Evolutionary conservation across 2,329 filamentous ascomycete species (phyloP), one percentile per base, ranked within the genome.

Genomic region (Sclerotiophoma versabilis): DNA sequence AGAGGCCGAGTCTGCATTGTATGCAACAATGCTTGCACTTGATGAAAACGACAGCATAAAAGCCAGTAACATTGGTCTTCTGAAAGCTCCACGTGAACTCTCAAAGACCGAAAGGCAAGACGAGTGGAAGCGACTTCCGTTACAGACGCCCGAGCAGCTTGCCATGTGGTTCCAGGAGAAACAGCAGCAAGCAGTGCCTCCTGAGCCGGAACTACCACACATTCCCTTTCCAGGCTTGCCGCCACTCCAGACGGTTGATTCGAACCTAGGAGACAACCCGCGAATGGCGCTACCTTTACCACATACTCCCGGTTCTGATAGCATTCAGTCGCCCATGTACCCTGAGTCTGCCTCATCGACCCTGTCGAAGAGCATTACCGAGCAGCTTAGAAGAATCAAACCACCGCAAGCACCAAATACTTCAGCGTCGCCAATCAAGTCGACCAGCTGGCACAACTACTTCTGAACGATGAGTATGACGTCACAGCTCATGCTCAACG

Each of bases 1-100:
- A 39, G 63, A 65, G n/a, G 69, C 66, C 3, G 66, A 70, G 49
- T 45, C 54, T 27, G 65, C 66, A 5, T 38, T 70, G 15, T 61
- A 59, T 36, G 49, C 57, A 20, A 39, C 60, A 9, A 56, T 70
- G 22, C 19, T 49, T 19, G 47, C 58, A 3, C 43, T 66, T 19
- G 42, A 60, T 4, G 36, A 58, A 3, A 48, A 52, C 5, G 44
- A 36, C 3, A 34, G 9, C 12, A 30, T 53, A 34, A 32, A 36
- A 26, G 36, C 47, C 19, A 32, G 39, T 19, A 38, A 51, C 1
- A 22, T 37, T 8, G 25, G 23, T n/a, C 17, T 54, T 3, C 12
- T 46, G 2, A 54, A 43, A 6, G 17, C 49, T 36, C 36, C 23
- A n/a, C 54, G 38, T 15, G 50, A 59, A n/a, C 57, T 49, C 32